Conservation (phyloP, 2,329 filamentous ascomycete species). For the Chalaropsis ovoidea region DNA sequence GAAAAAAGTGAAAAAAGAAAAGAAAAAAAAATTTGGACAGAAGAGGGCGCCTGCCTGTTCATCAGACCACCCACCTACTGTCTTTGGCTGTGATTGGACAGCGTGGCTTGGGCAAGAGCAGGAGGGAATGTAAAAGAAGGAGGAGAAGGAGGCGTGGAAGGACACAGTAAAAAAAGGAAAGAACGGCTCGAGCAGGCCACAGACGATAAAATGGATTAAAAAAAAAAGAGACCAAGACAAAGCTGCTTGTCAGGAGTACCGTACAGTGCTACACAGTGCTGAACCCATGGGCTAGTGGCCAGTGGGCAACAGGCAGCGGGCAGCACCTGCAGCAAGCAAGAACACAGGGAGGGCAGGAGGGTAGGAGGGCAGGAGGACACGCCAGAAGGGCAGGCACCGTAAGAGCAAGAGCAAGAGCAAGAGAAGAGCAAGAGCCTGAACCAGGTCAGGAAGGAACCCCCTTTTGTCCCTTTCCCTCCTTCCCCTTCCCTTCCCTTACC, state of each 20-base stretch:
- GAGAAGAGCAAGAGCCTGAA: neutral
- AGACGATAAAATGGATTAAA: neutral
- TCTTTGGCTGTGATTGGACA: too few relatives aligned
- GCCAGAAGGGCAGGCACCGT: too few relatives aligned
- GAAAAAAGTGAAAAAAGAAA: neutral
- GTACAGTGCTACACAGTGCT: neutral
- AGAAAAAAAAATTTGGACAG: too few relatives aligned
- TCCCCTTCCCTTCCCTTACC: neutral
- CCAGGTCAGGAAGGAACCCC: slow-evolving; percentile 1
- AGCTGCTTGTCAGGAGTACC: neutral
- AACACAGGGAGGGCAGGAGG: neutral
- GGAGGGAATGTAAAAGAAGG: neutral
- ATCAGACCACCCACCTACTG: neutral
- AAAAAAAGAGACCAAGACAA: neutral
- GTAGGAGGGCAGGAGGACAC: neutral
- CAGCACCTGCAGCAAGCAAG: too few relatives aligned
- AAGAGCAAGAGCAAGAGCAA: too few relatives aligned
- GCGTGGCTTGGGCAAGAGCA: neutral
- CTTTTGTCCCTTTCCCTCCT: slow-evolving; percentile 22
- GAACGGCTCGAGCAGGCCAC: neutral
- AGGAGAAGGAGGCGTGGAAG: neutral
- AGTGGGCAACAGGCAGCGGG: too few relatives aligned
- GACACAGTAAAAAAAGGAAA: neutral
- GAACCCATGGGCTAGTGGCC: neutral
- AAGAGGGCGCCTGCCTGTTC: too few relatives aligned